phyloP scores from a whole-genome alignment of 2,329 filamentous ascomycete genomes.

The Trichoderma koningiopsis region DNA sequence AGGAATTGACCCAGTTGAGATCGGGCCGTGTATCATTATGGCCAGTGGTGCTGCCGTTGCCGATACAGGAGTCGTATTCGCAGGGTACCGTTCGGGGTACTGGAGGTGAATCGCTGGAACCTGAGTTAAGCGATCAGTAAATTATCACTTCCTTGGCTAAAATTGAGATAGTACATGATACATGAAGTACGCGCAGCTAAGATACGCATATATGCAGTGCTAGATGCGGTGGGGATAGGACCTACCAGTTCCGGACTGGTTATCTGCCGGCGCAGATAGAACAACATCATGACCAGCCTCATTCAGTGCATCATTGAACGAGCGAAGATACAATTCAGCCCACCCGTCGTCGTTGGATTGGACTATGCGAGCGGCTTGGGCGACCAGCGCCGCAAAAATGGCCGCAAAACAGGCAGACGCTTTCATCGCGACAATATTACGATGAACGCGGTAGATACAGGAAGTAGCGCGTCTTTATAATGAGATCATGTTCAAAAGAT shows the following conservation, averaged over 20 bases:
- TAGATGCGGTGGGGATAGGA: background rate
- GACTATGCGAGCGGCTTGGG: constrained; percentile 54
- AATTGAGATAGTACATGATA: background rate
- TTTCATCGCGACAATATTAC: constrained; percentile 32
- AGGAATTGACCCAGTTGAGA: constrained; percentile 74
- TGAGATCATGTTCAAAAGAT: background rate
- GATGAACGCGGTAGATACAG: background rate
- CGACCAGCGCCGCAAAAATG: constrained; percentile 33
- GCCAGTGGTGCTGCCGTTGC: constrained; percentile 59
- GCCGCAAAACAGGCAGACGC: constrained; percentile 29
- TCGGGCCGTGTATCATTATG: constrained; percentile 57
- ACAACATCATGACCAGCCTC: constrained; percentile 61
- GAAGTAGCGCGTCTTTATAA: background rate
- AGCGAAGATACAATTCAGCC: constrained; percentile 68
- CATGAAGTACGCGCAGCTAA: no score
- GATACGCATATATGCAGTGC: no score
- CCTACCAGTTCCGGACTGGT: constrained; percentile 63
- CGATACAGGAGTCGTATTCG: constrained; percentile 63
- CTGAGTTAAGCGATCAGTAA: constrained; percentile 40
- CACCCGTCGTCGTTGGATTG: constrained; percentile 74
- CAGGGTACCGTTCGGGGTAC: constrained; percentile 53
- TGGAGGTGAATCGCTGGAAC: constrained; percentile 53
- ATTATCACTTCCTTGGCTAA: background rate
- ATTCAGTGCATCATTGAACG: constrained; percentile 58
- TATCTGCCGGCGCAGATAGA: constrained; percentile 66